Base-by-base conservation (phyloP, 208 protist genomes). In the Lotmaria passim region DNA sequence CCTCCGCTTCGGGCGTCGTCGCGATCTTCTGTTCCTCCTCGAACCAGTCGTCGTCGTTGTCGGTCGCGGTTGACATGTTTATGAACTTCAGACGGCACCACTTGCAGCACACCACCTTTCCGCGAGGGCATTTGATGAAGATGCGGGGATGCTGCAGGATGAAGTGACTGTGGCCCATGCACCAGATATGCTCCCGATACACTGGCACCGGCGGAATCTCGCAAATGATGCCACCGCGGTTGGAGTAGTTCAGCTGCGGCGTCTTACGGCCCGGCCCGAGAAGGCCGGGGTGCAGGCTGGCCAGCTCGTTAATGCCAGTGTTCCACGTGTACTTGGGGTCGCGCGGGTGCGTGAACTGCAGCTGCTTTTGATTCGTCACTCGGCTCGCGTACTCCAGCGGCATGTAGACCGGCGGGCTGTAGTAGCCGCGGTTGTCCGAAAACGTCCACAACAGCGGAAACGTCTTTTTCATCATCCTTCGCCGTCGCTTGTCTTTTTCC, bases 61-160 rank as follows among this genome's bases (percentile, higher is more conserved):
- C 90, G 28, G 86, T 85, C 17, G 88, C 76, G 44, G 90, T 96
- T 21, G 87, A 73, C 90, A 96, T 93, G 66, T 96, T 96, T 60
- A 96, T 93, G 72, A 93, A 96, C 75, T 96, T 96, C 19, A 93
- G 76, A 39, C 86, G 83, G 69, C 90, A 96, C 90, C 90, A 96
- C 75, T 96, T 96, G 73, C 87, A 96, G 47, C 60, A 72, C 0
- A 93, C 85, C 19, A 93, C 88, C 67, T 93, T 89, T 14, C 83
- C 85, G 26, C 68, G 69, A 21, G 86, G 90, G 48, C 85, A 91
- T 62, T 93, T 96, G 73, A 96, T 93, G 68, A 93, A 96, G 64
- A 96, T 96, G 61, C 88, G 89, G 12, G 90, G 87, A 48, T 96
- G 90, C 70, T 96, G 90, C 8, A 91, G 75, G 38, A 83, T 87